Conservation (phyloP, 116 monocot species). For the Papilionanthe hybrid region DNA sequence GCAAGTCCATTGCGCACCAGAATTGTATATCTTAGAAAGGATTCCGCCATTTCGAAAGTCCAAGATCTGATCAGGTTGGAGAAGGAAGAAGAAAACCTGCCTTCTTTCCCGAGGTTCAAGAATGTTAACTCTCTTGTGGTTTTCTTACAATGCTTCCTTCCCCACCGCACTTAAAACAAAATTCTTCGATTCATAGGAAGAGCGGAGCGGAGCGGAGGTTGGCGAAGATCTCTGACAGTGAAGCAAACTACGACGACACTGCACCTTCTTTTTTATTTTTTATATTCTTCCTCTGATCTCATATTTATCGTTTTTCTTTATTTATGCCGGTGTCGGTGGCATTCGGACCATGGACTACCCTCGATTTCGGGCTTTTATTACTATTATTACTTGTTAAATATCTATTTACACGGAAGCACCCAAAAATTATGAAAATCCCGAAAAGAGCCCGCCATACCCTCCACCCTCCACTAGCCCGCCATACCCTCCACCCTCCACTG, state of each 20-base stretch:
- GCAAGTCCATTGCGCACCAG: not conserved
- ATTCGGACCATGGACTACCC: not conserved
- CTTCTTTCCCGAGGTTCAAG: not conserved
- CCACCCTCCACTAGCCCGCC: too few relatives aligned
- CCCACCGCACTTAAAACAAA: not conserved
- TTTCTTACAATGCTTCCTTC: constrained; percentile 1
- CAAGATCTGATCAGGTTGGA: not conserved
- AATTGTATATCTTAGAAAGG: not conserved
- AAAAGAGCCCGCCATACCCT: too few relatives aligned
- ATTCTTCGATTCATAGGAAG: constrained; percentile 3
- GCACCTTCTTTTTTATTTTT: not conserved
- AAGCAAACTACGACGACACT: not conserved
- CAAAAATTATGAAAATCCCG: too few relatives aligned
- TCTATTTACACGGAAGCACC: too few relatives aligned
- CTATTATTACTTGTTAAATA: too few relatives aligned
- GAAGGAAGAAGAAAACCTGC: not conserved
- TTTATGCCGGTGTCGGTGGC: not conserved
- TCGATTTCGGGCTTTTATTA: too few relatives aligned
- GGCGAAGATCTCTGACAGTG: not conserved
- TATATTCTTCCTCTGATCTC: not conserved
- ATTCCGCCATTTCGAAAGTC: not conserved
- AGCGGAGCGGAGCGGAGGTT: not conserved
- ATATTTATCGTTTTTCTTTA: not conserved
- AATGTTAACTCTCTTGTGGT: not conserved
- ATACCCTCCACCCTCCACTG: too few relatives aligned